Evolutionary conservation across 2,329 filamentous ascomycete species (phyloP), one percentile per base, ranked within the genome.

Genomic region (Cladorrhinum sp.): DNA sequence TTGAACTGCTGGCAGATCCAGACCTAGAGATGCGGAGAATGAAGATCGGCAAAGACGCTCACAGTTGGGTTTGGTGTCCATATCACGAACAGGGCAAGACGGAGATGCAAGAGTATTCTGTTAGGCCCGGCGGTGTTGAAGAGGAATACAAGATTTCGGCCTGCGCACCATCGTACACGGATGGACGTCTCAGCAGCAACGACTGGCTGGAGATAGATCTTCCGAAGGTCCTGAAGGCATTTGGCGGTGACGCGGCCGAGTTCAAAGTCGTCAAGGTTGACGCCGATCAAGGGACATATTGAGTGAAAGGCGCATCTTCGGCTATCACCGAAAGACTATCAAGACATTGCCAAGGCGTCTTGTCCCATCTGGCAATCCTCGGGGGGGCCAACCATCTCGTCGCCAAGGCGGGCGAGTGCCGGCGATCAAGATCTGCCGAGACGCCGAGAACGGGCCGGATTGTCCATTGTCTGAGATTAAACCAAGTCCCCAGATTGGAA

Each of bases 1-100:
- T 81, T 51, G 69, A 70, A 56, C 67, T 82, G 18, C 66, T 82
- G 58, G 69, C 73, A 48, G 79, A 82, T 60, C 79, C 80, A 53
- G 76, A 80, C 52, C 69, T 82, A 36, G 69, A 76, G 53, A 71
- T 64, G 48, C 76, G 75, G 14, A 70, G 74, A 59, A 65, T 82
- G 26, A 70, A 69, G 64, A 73, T 79, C 42, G 72, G 72, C 57
- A 67, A 67, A 20, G n/a, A 36, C 18, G 66, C 65, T 46, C 78
- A 80, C 63, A 70, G 71, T 56, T 61, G 65, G 20, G 67, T 74
- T 1, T 79, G 78, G 73, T 80, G 79, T 61, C 71, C 69, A 21
- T 81, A 79, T 62, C 77, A 80, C 51, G 62, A 62, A 10, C 50
- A 64, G 26, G 60, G 14, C 16, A 46, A 46, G 42, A 20, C 16